Conservation (phyloP, 805 yeast species). For the Saccharomyces kudriavzevii region DNA sequence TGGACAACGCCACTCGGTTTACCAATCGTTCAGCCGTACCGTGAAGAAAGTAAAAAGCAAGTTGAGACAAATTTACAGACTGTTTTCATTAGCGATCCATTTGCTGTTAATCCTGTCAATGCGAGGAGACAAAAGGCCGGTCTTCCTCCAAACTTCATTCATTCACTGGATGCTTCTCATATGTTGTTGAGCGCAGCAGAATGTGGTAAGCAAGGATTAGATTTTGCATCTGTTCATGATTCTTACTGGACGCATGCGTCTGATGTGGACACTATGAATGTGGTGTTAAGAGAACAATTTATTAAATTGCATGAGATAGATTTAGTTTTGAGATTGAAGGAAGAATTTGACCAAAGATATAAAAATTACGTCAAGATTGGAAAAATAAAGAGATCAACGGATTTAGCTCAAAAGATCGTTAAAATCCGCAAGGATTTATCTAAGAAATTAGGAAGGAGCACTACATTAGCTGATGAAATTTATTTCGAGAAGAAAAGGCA, state of each 20-base stretch:
- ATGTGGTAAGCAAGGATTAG: conserved; percentile 55
- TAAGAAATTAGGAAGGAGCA: conserved; percentile 42
- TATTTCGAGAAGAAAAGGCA: conserved; percentile 60
- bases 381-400: conserved; percentile 44
- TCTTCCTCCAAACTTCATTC: conserved; percentile 92
- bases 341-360: conserved; percentile 78
- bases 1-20: conserved; percentile 97
- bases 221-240: conserved; percentile 94
- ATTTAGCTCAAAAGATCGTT: conserved; percentile 42
- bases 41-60: conserved; percentile 55
- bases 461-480: conserved; percentile 67
- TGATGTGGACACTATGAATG: conserved; percentile 67
- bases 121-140: conserved; percentile 86
- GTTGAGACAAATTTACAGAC: conserved; percentile 81
- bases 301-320: conserved; percentile 69
- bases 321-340: conserved; percentile 58
- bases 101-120: conserved; percentile 71
- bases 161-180: conserved; percentile 93
- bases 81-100: conserved; percentile 84
- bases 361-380: conserved; percentile 57
- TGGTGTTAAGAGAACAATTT: conserved; percentile 65
- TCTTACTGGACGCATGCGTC: conserved; percentile 97
- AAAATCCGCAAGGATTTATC: conserved; percentile 43
- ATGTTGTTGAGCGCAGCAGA: conserved; percentile 83
- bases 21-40: conserved; percentile 95